These are phyloP conservation scores for Serendipita vermifera DNA, from an alignment of 768 basidiomycete species.

Conservation along the genomic window DNA sequence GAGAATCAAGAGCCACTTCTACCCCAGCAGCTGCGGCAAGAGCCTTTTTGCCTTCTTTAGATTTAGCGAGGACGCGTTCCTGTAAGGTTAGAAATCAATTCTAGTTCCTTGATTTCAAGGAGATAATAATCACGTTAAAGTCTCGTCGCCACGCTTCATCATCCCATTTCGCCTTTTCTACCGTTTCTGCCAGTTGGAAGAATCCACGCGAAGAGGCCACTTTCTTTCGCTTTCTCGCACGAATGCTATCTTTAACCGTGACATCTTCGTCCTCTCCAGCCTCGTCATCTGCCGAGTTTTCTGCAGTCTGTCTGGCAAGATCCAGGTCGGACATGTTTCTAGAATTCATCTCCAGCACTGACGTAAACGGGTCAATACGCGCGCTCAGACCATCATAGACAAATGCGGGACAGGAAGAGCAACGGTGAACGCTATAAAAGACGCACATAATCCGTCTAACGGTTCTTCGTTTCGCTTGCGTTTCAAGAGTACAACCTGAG, in stretches of 20 bases:
- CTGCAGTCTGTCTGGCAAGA: not conserved
- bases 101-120: not conserved
- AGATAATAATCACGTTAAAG: slow-evolving; percentile 41
- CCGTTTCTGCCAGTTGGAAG: slow-evolving; percentile 71
- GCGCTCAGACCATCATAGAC: not conserved
- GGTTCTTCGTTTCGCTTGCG: slow-evolving; percentile 73
- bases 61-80: not conserved
- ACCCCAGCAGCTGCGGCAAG: slow-evolving; percentile 1
- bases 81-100: not conserved
- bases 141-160: slow-evolving; percentile 42
- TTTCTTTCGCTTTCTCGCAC: slow-evolving; percentile 3
- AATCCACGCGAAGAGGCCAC: slow-evolving; percentile 31
- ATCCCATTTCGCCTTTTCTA: slow-evolving; percentile 53
- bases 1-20: slow-evolving; percentile 3
- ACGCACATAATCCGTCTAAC: slow-evolving; percentile 62
- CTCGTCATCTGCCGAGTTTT: not conserved
- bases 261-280: slow-evolving; percentile 24
- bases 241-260: not conserved
- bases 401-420: too few species aligned
- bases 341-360: not conserved
- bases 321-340: not conserved
- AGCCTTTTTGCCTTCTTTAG: slow-evolving; percentile 4
- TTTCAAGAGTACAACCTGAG: slow-evolving; percentile 48
- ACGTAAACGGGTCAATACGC: not conserved
- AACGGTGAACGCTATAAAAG: too few species aligned